These are phyloP conservation scores for Chlorella sp. DNA, from an alignment of 139 green algal genomes.

Conservation along the genomic window DNA sequence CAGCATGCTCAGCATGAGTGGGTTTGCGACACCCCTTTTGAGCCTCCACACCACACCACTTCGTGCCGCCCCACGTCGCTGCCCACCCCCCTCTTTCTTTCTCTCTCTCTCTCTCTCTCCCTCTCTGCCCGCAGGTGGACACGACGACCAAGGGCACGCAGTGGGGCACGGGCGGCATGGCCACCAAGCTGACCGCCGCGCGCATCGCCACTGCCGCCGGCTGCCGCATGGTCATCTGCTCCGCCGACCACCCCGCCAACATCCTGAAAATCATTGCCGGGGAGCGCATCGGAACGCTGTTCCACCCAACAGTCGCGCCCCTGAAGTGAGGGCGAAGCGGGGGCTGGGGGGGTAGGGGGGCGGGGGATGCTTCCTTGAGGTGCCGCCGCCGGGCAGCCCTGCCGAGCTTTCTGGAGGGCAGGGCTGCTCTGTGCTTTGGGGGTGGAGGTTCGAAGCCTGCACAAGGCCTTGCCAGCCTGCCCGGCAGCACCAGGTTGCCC, in stretches of 20 bases:
- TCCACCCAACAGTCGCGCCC: conserved; percentile 64
- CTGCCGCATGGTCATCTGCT: conserved; percentile 82
- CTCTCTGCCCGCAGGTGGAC: conserved; percentile 59
- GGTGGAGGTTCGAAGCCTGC: no score
- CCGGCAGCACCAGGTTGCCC: no score
- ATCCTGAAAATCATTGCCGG: conserved; percentile 67
- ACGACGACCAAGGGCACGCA: conserved; percentile 71
- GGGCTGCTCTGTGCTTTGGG: neutral
- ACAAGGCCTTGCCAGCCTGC: no score
- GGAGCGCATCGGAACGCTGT: conserved; percentile 58
- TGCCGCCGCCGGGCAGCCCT: neutral
- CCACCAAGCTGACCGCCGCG: conserved; percentile 94
- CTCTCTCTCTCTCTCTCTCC: neutral
- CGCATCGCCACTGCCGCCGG: conserved; percentile 90
- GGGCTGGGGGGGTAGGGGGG: neutral
- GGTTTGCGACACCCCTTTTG: no score
- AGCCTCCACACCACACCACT: neutral
- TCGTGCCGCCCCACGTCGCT: neutral
- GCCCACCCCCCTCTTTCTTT: no score
- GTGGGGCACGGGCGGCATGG: conserved; percentile 96
- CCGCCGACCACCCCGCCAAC: conserved; percentile 51
- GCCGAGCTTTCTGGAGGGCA: no score
- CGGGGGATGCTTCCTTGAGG: neutral
- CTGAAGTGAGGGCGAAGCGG: conserved; percentile 43
- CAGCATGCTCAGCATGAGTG: conserved; percentile 39